Evolutionary conservation across 805 yeast genomes (phyloP), one percentile per base, ranked within the genome.

Genomic region (Cyberlindnera mississippiensis): DNA sequence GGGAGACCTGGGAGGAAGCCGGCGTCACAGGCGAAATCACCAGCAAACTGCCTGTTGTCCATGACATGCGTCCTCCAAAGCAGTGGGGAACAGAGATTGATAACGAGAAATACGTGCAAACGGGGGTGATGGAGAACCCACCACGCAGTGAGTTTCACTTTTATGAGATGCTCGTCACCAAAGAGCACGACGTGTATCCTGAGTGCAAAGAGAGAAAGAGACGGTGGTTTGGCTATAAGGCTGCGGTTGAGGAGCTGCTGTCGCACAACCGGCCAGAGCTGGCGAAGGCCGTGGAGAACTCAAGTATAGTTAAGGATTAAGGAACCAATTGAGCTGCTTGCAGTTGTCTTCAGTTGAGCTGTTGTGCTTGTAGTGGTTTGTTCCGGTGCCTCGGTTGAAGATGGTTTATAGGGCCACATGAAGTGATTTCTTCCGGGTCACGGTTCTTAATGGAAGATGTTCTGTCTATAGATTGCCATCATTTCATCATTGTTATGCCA

Each of bases 1-100:
- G 99, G 45, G 99, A 93, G 59, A 86, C 96, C 0, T 93, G 99
- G 99, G 99, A 93, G 62, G 99, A 93, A 64, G 93, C 96, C 0
- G 99, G 99, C 0, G 85, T 85, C 18, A 75, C 73, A 28, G 96
- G 97, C 7, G 65, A 60, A 14, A 70, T 89, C 4, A 54, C 68
- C 4, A 52, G 57, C 31, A 69, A 71, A 44, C 64, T 91, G 32
- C 95, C 91, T 0, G 68, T 75, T 1, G 81, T 85, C 19, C 75
- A 73, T 35, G 96, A 90, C 49, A 56, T 60, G 60, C 60, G 80
- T 43, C 74, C 76, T 4, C 71, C 73, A 13, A 68, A 72, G 52
- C 59, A 64, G 17, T 72, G 73, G 73, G 63, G 62, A 31, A 55
- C 46, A 4, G 49, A 51, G 9, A 38, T 53, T 33, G 46, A 43